These are phyloP conservation scores for Penicillium crustosum DNA, from an alignment of 2,329 filamentous ascomycete species.

Conservation along the genomic window DNA sequence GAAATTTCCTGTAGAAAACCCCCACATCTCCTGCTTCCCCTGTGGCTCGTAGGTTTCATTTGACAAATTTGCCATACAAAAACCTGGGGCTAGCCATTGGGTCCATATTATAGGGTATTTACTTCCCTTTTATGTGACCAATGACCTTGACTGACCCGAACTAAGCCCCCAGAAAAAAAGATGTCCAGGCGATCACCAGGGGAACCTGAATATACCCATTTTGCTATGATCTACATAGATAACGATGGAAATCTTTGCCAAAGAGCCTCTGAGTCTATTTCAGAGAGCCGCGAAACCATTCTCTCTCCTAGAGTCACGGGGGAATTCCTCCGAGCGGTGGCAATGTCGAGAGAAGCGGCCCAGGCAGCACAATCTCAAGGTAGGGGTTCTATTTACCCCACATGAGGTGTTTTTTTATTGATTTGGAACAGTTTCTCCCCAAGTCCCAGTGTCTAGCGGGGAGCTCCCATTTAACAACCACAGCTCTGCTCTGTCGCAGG, in stretches of 20 bases:
- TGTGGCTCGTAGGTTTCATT: background rate
- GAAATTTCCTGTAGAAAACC: background rate
- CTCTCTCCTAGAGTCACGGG: conserved; percentile 31
- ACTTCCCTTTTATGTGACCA: background rate
- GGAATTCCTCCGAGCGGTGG: conserved; percentile 33
- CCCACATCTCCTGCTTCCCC: background rate
- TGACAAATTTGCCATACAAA: background rate
- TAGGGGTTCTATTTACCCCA: conserved; percentile 13
- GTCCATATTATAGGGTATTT: background rate
- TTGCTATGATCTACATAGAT: conserved; percentile 36
- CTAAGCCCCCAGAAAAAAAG: conserved; percentile 10
- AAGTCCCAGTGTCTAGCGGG: conserved; percentile 2
- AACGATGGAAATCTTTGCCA: conserved; percentile 32
- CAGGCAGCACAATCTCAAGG: conserved; percentile 18
- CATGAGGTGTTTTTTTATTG: background rate
- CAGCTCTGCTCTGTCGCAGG: conserved; percentile 7
- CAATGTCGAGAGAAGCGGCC: conserved; percentile 24
- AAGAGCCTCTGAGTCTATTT: conserved; percentile 32
- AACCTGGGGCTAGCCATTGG: background rate
- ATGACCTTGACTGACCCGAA: conserved; percentile 12
- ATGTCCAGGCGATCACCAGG: conserved; percentile 27
- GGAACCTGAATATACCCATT: conserved; percentile 28
- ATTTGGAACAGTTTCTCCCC: conserved; percentile 1
- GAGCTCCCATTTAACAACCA: background rate
- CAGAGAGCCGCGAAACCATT: conserved; percentile 28